These are phyloP conservation scores for Rhynchosporium agropyri DNA, from an alignment of 2,329 filamentous ascomycete species.

Conservation along the genomic window DNA sequence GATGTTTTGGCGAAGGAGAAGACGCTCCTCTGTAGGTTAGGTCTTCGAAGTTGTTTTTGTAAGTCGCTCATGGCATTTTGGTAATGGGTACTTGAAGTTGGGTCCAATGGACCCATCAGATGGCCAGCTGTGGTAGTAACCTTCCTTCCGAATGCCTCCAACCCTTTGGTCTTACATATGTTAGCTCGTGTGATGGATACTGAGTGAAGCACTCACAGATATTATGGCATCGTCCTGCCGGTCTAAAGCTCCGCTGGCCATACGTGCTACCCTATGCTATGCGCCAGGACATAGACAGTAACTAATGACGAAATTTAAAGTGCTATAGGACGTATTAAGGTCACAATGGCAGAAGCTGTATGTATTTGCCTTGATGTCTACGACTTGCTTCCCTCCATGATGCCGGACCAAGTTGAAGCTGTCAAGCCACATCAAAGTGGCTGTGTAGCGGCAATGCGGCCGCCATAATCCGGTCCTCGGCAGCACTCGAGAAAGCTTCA, in stretches of 20 bases:
- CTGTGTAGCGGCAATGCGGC: conserved; percentile 15
- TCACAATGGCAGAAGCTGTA: neutral
- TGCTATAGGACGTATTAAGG: neutral
- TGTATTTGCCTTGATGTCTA: conserved; percentile 2
- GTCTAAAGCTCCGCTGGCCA: conserved; percentile 39
- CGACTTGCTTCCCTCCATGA: conserved; percentile 11
- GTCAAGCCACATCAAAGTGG: conserved; percentile 11
- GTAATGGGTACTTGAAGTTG: conserved; percentile 66
- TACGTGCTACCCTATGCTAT: conserved; percentile 8
- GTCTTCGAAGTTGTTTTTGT: conserved; percentile 83
- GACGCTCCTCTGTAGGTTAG: conserved; percentile 82
- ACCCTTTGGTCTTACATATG: conserved; percentile 69
- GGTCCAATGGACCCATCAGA: conserved; percentile 74
- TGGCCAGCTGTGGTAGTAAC: conserved; percentile 92
- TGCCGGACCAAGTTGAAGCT: conserved; percentile 10
- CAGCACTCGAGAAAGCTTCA: neutral
- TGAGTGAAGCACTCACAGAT: conserved; percentile 36
- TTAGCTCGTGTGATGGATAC: conserved; percentile 19
- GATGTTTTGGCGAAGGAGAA: conserved; percentile 90
- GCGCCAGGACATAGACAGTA: conserved; percentile 11
- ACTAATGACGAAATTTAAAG: neutral
- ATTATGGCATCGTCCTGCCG: conserved; percentile 42
- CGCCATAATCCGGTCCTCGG: neutral
- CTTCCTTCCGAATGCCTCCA: conserved; percentile 93
- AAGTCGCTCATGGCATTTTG: conserved; percentile 86